Evolutionary conservation across 352 stramenopile genomes (phyloP).

Genomic region (Phytophthora sp.): DNA sequence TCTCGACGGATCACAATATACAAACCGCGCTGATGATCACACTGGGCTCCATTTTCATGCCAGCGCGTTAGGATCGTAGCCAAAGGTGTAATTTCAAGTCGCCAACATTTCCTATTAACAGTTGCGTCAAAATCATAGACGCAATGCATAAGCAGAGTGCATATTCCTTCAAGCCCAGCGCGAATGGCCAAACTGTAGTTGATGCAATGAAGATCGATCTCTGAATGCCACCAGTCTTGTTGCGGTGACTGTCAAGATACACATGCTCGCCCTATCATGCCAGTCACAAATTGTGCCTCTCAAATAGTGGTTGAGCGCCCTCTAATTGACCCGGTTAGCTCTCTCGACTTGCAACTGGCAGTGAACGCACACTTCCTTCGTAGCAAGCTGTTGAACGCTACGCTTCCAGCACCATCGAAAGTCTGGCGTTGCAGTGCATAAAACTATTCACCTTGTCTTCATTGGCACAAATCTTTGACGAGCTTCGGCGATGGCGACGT

Average conservation of each 20-base stretch:
- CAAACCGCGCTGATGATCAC: background rate
- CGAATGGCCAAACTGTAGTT: background rate
- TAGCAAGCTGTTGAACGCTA: no score
- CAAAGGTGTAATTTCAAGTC: no score
- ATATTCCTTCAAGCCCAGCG: background rate
- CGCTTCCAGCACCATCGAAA: no score
- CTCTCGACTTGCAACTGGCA: no score
- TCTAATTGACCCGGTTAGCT: no score
- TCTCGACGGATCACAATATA: background rate
- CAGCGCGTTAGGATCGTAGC: background rate
- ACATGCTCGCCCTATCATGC: background rate
- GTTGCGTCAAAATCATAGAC: no score
- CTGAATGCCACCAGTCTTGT: background rate
- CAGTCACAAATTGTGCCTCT: background rate
- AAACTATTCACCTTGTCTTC: background rate
- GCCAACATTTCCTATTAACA: no score
- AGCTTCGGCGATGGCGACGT: conserved; percentile 3
- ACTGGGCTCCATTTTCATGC: background rate
- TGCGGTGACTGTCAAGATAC: background rate
- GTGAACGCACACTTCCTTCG: no score
- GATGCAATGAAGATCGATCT: background rate
- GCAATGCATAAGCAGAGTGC: no score
- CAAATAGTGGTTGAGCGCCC: background rate
- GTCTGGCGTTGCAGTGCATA: no score
- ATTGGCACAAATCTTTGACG: background rate